Percentiles rank a stretch among this genome's conserved stretches.
Conservation (phyloP, 805 yeast species). For the Groenewaldozyma salmanticensis region DNA sequence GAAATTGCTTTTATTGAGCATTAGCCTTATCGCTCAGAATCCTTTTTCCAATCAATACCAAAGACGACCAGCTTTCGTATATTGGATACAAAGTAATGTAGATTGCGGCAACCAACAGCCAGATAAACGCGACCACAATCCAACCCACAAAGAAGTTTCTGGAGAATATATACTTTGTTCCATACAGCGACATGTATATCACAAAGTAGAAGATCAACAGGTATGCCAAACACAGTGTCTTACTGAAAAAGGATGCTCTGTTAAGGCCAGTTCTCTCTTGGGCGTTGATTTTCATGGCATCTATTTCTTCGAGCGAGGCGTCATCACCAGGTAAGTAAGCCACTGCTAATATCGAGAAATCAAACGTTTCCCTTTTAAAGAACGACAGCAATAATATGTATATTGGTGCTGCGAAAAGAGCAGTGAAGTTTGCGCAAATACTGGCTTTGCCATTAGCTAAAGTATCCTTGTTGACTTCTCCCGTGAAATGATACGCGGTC, state of each 20-base stretch:
- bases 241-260: conserved; percentile 4
- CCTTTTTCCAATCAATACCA: conserved; percentile 1
- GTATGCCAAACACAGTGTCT: neutral
- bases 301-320: conserved; percentile 9
- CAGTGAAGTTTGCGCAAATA: conserved; percentile 24
- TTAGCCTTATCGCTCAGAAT: no score
- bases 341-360: conserved; percentile 3
- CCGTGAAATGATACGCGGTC: conserved; percentile 21
- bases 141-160: conserved; percentile 68
- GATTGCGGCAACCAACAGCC: conserved; percentile 5
- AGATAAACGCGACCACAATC: conserved; percentile 34
- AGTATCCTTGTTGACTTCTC: conserved; percentile 22
- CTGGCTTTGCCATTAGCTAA: conserved; percentile 20
- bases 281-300: conserved; percentile 12
- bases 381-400: conserved; percentile 8
- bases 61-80: conserved; percentile 3
- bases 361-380: conserved; percentile 24
- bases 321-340: conserved; percentile 6
- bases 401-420: conserved; percentile 21
- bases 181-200: conserved; percentile 58
- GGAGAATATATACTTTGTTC: conserved; percentile 55
- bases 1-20: no score
- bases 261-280: conserved; percentile 5
- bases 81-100: conserved; percentile 7
- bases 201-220: conserved; percentile 11